phyloP scores from a whole-genome alignment of 2,329 filamentous ascomycete species.

The Leptographium procerum region DNA sequence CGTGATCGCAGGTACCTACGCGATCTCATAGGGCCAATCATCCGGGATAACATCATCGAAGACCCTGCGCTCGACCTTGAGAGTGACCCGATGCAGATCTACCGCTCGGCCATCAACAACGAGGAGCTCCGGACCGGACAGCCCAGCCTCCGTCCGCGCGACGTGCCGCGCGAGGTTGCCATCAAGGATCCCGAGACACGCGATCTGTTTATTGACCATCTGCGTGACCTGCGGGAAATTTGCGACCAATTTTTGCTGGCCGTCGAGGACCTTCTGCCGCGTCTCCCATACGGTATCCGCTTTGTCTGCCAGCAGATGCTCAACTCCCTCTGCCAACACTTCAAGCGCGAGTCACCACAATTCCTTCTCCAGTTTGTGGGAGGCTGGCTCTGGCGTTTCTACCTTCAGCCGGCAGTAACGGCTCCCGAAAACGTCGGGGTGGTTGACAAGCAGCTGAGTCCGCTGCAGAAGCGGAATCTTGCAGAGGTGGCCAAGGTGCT shows the following conservation, averaged over 20 bases:
- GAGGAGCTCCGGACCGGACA: slow-evolving; percentile 88
- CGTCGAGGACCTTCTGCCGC: slow-evolving; percentile 71
- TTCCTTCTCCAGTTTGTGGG: slow-evolving; percentile 73
- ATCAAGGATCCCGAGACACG: slow-evolving; percentile 91
- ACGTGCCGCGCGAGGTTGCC: slow-evolving; percentile 84
- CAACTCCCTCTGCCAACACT: slow-evolving; percentile 63
- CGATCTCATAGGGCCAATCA: slow-evolving; percentile 71
- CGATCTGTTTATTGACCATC: slow-evolving; percentile 83
- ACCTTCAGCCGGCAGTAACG: slow-evolving; percentile 80
- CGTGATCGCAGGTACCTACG: slow-evolving; percentile 86
- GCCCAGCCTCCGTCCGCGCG: slow-evolving; percentile 67
- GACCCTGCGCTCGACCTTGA: slow-evolving; percentile 85
- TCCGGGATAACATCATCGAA: slow-evolving; percentile 87
- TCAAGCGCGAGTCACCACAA: slow-evolving; percentile 67
- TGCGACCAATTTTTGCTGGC: slow-evolving; percentile 79
- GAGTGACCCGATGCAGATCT: slow-evolving; percentile 95
- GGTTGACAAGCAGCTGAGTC: slow-evolving; percentile 77
- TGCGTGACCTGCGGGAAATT: slow-evolving; percentile 88
- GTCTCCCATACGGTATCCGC: slow-evolving; percentile 86
- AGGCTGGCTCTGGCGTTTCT: slow-evolving; percentile 89
- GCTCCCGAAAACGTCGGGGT: slow-evolving; percentile 89
- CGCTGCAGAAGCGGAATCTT: slow-evolving; percentile 86
- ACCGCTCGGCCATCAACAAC: slow-evolving; percentile 89
- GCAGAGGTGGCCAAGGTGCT: slow-evolving; percentile 86
- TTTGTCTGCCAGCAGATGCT: slow-evolving; percentile 83